Evolutionary conservation across 164 flowering plant species (phyloP), one percentile per base, ranked within the genome.

Genomic region (Platanus orientalis): DNA sequence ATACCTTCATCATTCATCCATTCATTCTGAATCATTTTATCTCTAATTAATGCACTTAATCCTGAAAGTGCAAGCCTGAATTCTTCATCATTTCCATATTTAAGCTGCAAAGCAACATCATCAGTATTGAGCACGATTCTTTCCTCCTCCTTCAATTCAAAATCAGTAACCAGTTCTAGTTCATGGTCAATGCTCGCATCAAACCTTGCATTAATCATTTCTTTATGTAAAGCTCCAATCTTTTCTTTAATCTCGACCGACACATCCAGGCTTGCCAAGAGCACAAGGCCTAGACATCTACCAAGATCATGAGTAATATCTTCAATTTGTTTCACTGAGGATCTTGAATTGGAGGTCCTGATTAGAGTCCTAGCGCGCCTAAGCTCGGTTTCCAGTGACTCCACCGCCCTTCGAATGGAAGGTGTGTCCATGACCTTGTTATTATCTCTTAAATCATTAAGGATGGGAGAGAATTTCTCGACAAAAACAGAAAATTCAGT

Each of bases 251-350:
- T 63, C 11, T 71, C 78, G 2, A 62, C 26, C 1, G 81, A 55
- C 19, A 76, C 63, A 13, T 80, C 82, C 29, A 62, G 64, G 57
- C 75, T 28, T 1, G 87, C 72, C 60, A 84, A 64, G 0, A 84
- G 71, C 54, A 85, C 72, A 14, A 85, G 81, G 39, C 90, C 92
- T 60, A 87, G 64, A 9, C 88, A 83, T 39, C 87, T 64, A 12
- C 88, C 96, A 7, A 85, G 69, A 51, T 74, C 82, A 26, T 75
- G 84, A 1, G 63, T 67, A 23, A 75, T 27, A 5, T 65, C 65
- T 63, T 86, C 80, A 0, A 85, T 62, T 26, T 67, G 67, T 25
- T 68, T 69, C 1, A 51, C 34, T 4, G 73, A 55, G n/a, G 67
- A 26, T 28, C 40, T 52, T 1, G 68, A 51, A 19, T 39, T 48